A percentile compares a stretch with the other conserved stretches of the same genome.
phyloP scores from a whole-genome alignment of 1,284 basidiomycete genomes.

The Microbotryum saponariae region DNA sequence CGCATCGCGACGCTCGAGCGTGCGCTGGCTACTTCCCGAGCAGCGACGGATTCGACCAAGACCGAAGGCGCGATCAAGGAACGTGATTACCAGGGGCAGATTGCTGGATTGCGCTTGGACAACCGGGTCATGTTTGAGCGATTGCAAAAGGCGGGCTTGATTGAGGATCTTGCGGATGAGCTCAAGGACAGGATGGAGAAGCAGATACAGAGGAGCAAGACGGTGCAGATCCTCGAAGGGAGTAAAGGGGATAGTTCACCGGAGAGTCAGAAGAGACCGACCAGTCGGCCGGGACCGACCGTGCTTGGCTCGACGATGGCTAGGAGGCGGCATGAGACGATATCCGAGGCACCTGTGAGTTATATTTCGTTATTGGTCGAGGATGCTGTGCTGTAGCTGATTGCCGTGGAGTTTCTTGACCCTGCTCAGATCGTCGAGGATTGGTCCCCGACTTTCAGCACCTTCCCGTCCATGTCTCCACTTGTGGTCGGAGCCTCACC shows the following conservation, averaged over 20 bases:
- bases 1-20: constrained; percentile 69
- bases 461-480: constrained; percentile 3
- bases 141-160: constrained; percentile 71
- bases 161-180: constrained; percentile 64
- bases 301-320: constrained; percentile 39
- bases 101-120: constrained; percentile 80
- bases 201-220: constrained; percentile 74
- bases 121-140: constrained; percentile 90
- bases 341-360: too few species aligned
- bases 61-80: constrained; percentile 70
- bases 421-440: not conserved
- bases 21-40: constrained; percentile 67
- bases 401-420: not conserved
- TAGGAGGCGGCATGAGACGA: constrained; percentile 11
- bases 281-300: constrained; percentile 39
- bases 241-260: not conserved
- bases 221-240: constrained; percentile 68
- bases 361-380: constrained; percentile 33
- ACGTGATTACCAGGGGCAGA: constrained; percentile 73
- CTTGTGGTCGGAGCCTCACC: not conserved
- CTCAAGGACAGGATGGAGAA: constrained; percentile 73
- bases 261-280: not conserved
- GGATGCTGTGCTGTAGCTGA: constrained; percentile 70
- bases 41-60: constrained; percentile 53
- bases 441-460: not conserved